Base-by-base conservation (phyloP, 306 rosid genomes). In the Hippophae rhamnoides region DNA sequence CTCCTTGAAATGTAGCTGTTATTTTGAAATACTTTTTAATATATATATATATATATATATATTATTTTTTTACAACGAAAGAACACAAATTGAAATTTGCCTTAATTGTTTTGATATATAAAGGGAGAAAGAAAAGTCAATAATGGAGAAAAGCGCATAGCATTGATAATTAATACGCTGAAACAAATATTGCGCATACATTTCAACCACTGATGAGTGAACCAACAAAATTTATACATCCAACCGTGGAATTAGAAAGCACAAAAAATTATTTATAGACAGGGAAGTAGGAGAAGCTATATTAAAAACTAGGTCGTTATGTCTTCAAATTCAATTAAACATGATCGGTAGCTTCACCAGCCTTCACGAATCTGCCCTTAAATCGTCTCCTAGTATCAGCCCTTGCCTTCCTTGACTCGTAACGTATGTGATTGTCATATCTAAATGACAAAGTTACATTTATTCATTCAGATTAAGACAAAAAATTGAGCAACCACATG, bases 351-450 rank as follows among this genome's bases (percentile, higher is more conserved):
- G 68, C 68, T 43, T 77, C 90, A 43, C 10, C 54, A 27, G 82
- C 76, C 71, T 84, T 84, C 70, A 84, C 92, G 72, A 84, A 84
- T 52, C 92, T 74, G 12, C 92, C 92, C 67, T 81, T 84, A 7
- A 84, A 80, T 45, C 92, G 73, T 76, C 64, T 84, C 73, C 92
- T 76, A 7, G 88, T 81, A 61, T 84, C 92, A 49, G 92, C 92
- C 68, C 87, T 79, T 13, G 82, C 81, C 79, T 84, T 84, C 74
- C 92, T 78, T 1, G 92, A 81, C 49, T 84, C 92, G 5, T 84
- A 84, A 18, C 92, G 57, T 69, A 84, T 79, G 74, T 74, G 87
- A 60, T 84, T 84, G 27, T 84, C 92, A 41, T 84, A 84, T 70
- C 92, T 84, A 62, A 25, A 13, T 43, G 14, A 41, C 25, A 63